Evolutionary conservation across 106 monocot genomes (phyloP), one percentile per base, ranked within the genome.

Genomic region (Triglochin maritima): DNA sequence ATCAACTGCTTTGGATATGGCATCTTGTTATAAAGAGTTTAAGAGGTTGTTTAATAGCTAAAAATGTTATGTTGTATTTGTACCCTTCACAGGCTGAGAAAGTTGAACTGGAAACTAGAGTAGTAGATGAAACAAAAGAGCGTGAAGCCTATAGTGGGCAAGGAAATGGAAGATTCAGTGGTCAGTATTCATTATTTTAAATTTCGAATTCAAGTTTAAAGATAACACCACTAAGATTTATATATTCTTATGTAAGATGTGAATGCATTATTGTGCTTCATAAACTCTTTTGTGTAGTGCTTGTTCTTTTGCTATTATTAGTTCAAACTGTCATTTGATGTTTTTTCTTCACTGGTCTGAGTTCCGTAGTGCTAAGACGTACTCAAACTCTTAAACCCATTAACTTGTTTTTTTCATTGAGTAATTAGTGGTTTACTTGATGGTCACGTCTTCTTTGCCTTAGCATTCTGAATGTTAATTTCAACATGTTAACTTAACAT

Each of bases 21-120:
- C 7, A 7, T 11, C 52, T 52, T 52, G 7, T 6, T 6, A 11
- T 11, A 52, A 52, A 2, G 7, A 52, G 2, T 6, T 8, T 52
- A 52, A 8, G 11, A 52, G 52, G 52, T 29, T 29, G 52, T 63
- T 9, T 50, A n/a, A n/a, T 66, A 9, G 12, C 8, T 66, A 29
- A 50, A 50, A 50, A 66, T 6, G 6, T 17, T 9, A 4, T 17
- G 11, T 12, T 48, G 3, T 57, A 65, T 29, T 80, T 65, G 58
- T 77, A 29, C 29, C 29, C 29, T 65, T 15, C 82, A 47, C 80
- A 94, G 94, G 85, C 94, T 49, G 94, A 94, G 67, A 94, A 94
- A 69, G 82, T 94, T 63, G 94, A 94, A 66, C 85, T 94, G 63
- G 94, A 94, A 81, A 87, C 89, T 60, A 94, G 89, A 50, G 94